A percentile compares a stretch with the other conserved stretches of the same genome.
Evolutionary conservation across 2,329 filamentous ascomycete genomes (phyloP).

Genomic region (Fusarium illudens): DNA sequence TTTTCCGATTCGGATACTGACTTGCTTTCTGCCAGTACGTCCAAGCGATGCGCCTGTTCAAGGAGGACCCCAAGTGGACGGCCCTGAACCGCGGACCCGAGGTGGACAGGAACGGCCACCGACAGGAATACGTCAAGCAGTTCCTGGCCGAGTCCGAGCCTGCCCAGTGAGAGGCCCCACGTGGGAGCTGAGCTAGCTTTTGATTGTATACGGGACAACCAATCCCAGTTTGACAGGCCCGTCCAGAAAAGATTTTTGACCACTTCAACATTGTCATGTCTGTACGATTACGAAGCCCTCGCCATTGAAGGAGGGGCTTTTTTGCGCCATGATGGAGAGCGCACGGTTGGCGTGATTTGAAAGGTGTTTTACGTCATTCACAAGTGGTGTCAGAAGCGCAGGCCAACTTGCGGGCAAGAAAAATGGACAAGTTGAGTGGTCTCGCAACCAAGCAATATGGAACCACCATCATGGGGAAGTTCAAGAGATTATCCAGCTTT

Average conservation of each 20-base stretch:
- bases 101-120: constrained; percentile 79
- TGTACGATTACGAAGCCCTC: constrained; percentile 4
- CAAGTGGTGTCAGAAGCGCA: background rate
- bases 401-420: background rate
- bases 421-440: background rate
- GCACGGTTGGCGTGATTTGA: constrained; percentile 27
- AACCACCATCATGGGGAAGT: background rate
- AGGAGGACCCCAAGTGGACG: constrained; percentile 99
- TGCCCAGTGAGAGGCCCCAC: constrained; percentile 37
- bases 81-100: constrained; percentile 82
- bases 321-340: constrained; percentile 5
- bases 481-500: background rate
- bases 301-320: background rate
- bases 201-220: constrained; percentile 2
- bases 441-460: background rate
- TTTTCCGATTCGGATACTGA: background rate
- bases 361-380: constrained; percentile 27
- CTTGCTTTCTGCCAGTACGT: constrained; percentile 71
- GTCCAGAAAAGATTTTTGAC: background rate
- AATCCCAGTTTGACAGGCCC: background rate
- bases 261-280: background rate
- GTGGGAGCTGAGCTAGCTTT: constrained; percentile 22
- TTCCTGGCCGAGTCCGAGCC: constrained; percentile 47
- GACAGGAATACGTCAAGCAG: constrained; percentile 76
- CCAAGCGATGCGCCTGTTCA: constrained; percentile 95